These are phyloP conservation scores for Biscogniauxia marginata DNA, from an alignment of 2,329 filamentous ascomycete genomes.

Conservation along the genomic window DNA sequence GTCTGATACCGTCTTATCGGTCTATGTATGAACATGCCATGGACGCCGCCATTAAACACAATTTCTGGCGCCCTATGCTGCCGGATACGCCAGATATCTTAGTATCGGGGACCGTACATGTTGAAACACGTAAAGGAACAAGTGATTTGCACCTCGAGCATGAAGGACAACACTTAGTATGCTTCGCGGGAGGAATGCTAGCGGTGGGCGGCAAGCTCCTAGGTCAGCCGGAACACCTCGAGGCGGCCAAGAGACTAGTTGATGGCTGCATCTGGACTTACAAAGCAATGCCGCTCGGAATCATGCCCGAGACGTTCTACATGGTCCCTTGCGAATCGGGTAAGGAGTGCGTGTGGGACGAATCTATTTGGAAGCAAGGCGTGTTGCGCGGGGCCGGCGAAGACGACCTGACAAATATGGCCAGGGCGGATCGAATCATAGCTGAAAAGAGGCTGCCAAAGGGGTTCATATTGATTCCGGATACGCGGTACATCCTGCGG, in stretches of 20 bases:
- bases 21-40: constrained; percentile 63
- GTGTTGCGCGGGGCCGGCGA: constrained; percentile 18
- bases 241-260: constrained; percentile 43
- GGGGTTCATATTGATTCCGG: constrained; percentile 25
- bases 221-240: constrained; percentile 40
- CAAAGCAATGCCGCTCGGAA: constrained; percentile 44
- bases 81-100: constrained; percentile 58
- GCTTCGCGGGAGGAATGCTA: constrained; percentile 52
- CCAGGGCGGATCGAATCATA: constrained; percentile 18
- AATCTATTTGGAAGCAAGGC: constrained; percentile 26
- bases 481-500: constrained; percentile 27
- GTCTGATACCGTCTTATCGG: constrained; percentile 54
- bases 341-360: constrained; percentile 29
- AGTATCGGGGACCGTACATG: constrained; percentile 48
- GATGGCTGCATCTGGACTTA: constrained; percentile 55
- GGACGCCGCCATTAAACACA: constrained; percentile 55
- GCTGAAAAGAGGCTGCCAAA: constrained; percentile 19
- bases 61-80: constrained; percentile 65
- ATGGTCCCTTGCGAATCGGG: constrained; percentile 39
- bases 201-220: constrained; percentile 48
- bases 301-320: constrained; percentile 52
- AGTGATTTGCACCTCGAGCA: constrained; percentile 33
- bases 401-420: constrained; percentile 8
- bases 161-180: constrained; percentile 46
- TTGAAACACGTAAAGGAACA: constrained; percentile 20